Conservation (phyloP, 2,329 filamentous ascomycete genomes). For the Colletotrichum nymphaeae region DNA sequence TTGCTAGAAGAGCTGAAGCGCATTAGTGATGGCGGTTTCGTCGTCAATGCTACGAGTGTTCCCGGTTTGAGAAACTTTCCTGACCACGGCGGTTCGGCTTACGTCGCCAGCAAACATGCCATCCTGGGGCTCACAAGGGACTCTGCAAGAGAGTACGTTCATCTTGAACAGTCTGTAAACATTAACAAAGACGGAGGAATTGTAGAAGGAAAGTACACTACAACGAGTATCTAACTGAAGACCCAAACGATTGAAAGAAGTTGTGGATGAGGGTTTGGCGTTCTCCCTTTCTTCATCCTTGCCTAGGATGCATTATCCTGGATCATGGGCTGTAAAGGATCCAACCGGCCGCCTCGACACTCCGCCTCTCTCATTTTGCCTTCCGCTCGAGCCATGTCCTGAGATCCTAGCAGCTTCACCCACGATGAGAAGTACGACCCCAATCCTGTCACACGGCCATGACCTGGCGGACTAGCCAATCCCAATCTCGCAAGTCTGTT, state of each 20-base stretch:
- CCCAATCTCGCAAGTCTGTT: constrained; percentile 14
- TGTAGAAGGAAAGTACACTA: neutral
- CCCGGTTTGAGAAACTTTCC: neutral
- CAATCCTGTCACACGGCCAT: constrained; percentile 21
- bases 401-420: neutral
- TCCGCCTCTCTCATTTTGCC: constrained; percentile 22
- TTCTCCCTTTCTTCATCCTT: neutral
- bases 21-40: constrained; percentile 53
- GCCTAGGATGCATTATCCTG: constrained; percentile 28
- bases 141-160: constrained; percentile 7
- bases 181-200: neutral
- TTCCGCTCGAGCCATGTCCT: constrained; percentile 14
- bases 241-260: neutral
- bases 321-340: constrained; percentile 26
- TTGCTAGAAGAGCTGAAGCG: constrained; percentile 41
- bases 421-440: constrained; percentile 19
- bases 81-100: neutral
- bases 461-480: constrained; percentile 16
- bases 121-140: constrained; percentile 7
- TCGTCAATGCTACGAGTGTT: constrained; percentile 53
- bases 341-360: constrained; percentile 10
- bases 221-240: too few species aligned
- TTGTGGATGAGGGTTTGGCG: neutral
- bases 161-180: too few species aligned
- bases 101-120: constrained; percentile 12